Evolutionary conservation across 1,139 yeast species (phyloP).

Genomic region (Candida buenavistaensis): DNA sequence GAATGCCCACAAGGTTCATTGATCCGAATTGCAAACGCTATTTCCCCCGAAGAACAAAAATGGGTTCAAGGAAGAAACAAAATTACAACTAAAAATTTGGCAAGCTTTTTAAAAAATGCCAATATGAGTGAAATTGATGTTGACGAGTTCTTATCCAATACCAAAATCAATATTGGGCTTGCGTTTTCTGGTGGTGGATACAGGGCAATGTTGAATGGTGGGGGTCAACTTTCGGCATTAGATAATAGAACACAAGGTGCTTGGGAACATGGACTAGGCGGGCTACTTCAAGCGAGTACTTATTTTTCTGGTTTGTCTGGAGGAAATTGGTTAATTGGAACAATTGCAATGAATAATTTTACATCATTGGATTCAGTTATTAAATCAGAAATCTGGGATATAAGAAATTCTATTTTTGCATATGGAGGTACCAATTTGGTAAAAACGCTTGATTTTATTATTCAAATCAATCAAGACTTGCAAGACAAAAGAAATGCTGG

Average conservation of each 20-base stretch:
- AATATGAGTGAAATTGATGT: slow-evolving; percentile 62
- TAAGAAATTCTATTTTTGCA: slow-evolving; percentile 18
- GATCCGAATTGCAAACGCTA: slow-evolving; percentile 36
- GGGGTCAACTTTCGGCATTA: slow-evolving; percentile 79
- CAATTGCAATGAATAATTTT: slow-evolving; percentile 50
- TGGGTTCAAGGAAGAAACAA: slow-evolving; percentile 52
- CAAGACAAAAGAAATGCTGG: slow-evolving; percentile 32
- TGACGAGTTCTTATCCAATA: slow-evolving; percentile 35
- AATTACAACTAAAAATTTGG: slow-evolving; percentile 52
- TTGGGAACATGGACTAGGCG: slow-evolving; percentile 63
- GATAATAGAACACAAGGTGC: slow-evolving; percentile 55
- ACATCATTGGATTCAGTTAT: too few species aligned
- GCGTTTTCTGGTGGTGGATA: slow-evolving; percentile 93
- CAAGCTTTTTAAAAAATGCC: slow-evolving; percentile 56
- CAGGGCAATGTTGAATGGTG: slow-evolving; percentile 88
- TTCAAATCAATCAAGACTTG: slow-evolving; percentile 25
- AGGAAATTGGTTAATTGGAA: slow-evolving; percentile 83
- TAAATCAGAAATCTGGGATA: too few species aligned
- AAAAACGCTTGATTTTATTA: slow-evolving; percentile 17
- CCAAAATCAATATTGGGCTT: slow-evolving; percentile 50
- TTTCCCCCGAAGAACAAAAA: slow-evolving; percentile 35
- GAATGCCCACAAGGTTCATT: slow-evolving; percentile 49
- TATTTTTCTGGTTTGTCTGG: slow-evolving; percentile 83
- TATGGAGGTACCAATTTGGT: slow-evolving; percentile 8
- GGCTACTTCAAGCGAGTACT: slow-evolving; percentile 70